Conservation (phyloP, 345 rosid genomes). For the Citrus inodora region DNA sequence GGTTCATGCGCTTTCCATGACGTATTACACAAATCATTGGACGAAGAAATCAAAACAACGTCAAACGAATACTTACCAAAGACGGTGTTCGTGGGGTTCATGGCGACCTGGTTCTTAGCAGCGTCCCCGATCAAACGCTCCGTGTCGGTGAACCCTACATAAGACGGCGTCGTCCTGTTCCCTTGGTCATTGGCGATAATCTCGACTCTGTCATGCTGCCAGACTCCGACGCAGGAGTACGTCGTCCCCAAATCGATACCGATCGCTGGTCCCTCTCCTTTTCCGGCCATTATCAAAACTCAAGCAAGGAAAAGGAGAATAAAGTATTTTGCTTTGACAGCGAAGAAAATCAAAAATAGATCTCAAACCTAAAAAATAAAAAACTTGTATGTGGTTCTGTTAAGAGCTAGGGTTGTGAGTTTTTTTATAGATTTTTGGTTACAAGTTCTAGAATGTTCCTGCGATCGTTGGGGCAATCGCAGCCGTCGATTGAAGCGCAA, state of each 20-base stretch:
- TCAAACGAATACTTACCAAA: conserved; percentile 35
- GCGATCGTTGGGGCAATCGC: background rate
- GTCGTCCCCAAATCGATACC: conserved; percentile 65
- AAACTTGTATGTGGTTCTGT: background rate
- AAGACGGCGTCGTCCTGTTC: conserved; percentile 50
- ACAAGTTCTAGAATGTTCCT: conserved; percentile 28
- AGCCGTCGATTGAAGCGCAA: conserved; percentile 12
- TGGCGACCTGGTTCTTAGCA: conserved; percentile 63
- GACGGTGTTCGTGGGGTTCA: conserved; percentile 59
- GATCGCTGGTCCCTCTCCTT: conserved; percentile 64
- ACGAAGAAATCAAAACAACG: too few relatives aligned
- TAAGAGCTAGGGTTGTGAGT: background rate
- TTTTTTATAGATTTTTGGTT: background rate
- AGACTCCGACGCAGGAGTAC: conserved; percentile 56
- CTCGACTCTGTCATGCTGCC: conserved; percentile 66
- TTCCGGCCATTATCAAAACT: conserved; percentile 35
- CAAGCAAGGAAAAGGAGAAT: background rate
- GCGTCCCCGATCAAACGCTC: conserved; percentile 65
- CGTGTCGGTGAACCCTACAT: conserved; percentile 50
- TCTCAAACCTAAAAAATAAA: background rate
- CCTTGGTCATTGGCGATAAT: conserved; percentile 66
- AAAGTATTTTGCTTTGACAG: background rate
- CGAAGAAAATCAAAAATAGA: too few relatives aligned
- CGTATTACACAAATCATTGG: too few relatives aligned
- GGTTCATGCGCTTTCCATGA: too few relatives aligned